These are phyloP conservation scores for Saraca asoca DNA, from an alignment of 331 rosid species.

Conservation along the genomic window DNA sequence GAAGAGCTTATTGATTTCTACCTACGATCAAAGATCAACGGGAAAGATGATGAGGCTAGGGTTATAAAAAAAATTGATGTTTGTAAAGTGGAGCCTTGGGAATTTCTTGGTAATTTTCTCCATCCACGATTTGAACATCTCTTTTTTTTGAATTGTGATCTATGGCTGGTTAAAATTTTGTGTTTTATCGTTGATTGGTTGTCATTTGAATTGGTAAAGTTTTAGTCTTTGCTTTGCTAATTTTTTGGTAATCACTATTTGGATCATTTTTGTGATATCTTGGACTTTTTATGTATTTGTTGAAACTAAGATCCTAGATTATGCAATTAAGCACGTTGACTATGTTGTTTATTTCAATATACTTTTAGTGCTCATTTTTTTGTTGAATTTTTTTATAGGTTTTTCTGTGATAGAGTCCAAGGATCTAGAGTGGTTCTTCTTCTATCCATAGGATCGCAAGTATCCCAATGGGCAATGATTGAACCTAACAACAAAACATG, in stretches of 20 bases:
- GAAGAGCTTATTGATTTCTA: conserved; percentile 81
- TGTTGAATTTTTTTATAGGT: conserved; percentile 52
- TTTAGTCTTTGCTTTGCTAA: conserved; percentile 14
- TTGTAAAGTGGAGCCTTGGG: conserved; percentile 97
- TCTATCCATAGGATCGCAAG: conserved; percentile 92
- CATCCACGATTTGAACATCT: neutral
- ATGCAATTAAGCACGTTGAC: no score
- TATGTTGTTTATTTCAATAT: no score
- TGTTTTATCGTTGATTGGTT: neutral
- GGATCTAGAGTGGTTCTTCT: conserved; percentile 98
- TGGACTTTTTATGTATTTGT: neutral
- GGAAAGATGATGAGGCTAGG: conserved; percentile 59
- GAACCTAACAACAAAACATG: conserved; percentile 77
- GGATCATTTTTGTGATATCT: neutral
- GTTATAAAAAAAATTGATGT: conserved; percentile 92
- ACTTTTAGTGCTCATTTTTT: no score
- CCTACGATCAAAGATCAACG: conserved; percentile 77
- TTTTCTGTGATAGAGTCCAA: conserved; percentile 65
- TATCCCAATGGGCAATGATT: conserved; percentile 92
- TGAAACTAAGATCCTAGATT: neutral
- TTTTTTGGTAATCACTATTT: neutral
- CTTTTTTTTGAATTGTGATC: neutral
- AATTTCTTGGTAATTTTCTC: conserved; percentile 67
- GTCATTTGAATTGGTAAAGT: conserved; percentile 23
- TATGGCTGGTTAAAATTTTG: neutral